phyloP scores from a whole-genome alignment of 805 yeast species.

The Starmerella stellata region DNA sequence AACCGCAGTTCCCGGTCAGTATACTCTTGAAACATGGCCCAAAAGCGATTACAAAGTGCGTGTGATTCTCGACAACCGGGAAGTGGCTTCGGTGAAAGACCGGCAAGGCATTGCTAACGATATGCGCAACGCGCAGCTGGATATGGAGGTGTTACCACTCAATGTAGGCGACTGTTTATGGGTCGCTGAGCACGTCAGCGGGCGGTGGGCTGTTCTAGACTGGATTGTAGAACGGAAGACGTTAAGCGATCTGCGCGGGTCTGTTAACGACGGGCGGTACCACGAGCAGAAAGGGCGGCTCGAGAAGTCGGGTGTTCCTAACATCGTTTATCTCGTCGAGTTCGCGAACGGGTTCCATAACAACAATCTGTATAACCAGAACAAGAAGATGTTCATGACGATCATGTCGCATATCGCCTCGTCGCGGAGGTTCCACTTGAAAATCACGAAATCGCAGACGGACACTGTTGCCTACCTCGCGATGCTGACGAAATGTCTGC shows the following conservation, averaged over 20 bases:
- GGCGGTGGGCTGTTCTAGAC: conserved; percentile 51
- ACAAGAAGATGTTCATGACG: conserved; percentile 47
- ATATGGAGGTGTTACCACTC: conserved; percentile 37
- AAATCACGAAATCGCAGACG: conserved; percentile 51
- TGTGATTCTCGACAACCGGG: conserved; percentile 64
- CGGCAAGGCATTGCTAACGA: conserved; percentile 51
- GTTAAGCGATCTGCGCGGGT: conserved; percentile 62
- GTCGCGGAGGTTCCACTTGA: conserved; percentile 46
- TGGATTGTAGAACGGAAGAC: conserved; percentile 82
- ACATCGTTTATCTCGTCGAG: conserved; percentile 65
- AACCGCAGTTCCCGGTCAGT: conserved; percentile 1
- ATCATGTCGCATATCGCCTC: conserved; percentile 55
- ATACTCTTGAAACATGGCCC: conserved; percentile 33
- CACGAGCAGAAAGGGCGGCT: conserved; percentile 72
- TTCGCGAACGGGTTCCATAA: conserved; percentile 24
- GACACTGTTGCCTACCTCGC: conserved; percentile 50
- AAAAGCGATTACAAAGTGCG: conserved; percentile 39
- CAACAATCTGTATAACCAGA: conserved; percentile 17
- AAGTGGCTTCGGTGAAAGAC: conserved; percentile 48
- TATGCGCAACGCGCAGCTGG: conserved; percentile 32
- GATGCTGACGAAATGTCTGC: conserved; percentile 31
- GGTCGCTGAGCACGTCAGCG: conserved; percentile 59
- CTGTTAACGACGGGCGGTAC: conserved; percentile 78
- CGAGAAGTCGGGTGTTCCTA: conserved; percentile 44
- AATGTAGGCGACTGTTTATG: conserved; percentile 78